Base-by-base conservation (phyloP, 1,284 basidiomycete species). In the Neolentinus lepideus region DNA sequence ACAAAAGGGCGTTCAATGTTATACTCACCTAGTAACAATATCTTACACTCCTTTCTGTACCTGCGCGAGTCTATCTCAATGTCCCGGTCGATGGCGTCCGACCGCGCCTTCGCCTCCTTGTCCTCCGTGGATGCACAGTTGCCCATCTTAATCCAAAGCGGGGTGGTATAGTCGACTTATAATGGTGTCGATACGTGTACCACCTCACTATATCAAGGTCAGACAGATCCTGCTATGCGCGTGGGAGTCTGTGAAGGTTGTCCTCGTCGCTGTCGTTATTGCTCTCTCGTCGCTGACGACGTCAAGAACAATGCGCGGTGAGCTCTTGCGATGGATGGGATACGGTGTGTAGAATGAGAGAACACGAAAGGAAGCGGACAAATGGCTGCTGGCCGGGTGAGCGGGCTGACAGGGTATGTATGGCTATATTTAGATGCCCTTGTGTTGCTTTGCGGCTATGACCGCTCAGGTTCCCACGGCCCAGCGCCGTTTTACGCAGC, bases 21-120 rank as follows among this genome's bases (percentile, higher is more conserved):
- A 31, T 12, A 79, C 88, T 56, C 60, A 91, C 93, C 94, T 3
- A 98, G 78, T 21, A 98, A 76, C 25, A 98, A 73, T 62, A 98
- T 94, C 79, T 98, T 98, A 79, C 91, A 95, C 72, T 97, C 94
- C 67, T 89, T 88, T 71, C 88, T 89, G 64, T 91, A 90, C 71
- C 75, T 80, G 64, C 79, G 79, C 22, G 77, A 77, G 66, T 90
- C 88, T 70, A 88, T 85, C 65, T 89, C 84, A 47, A 90, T 81
- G 68, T 83, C 78, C 56, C 75, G 77, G 75, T 90, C 87, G 62
- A 90, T 90, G 62, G 76, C 76, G 63, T 86, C 81, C 55, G 85
- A 90, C 66, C 79, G 79, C 60, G 85, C 80, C 67, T 80, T 85
- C 61, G 79, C 84, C 31, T 74, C 78, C 58, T 76, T 76, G 70